Percentiles rank a stretch among this genome's conserved stretches.
Conservation (phyloP, 2,329 filamentous ascomycete genomes). For the Epicoccum sorghinum region DNA sequence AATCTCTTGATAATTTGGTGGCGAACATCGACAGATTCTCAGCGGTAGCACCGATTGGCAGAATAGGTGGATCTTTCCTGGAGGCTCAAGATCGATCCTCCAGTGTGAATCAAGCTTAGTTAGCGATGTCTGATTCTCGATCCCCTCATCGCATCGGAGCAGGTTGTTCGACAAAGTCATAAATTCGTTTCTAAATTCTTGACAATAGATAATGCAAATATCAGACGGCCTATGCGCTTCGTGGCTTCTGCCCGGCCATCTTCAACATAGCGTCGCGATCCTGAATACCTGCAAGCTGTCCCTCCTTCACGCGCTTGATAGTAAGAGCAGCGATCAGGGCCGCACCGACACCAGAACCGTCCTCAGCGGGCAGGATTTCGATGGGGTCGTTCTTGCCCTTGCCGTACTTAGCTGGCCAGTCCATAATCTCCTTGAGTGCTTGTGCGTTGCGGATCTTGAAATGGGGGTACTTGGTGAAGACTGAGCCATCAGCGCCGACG, state of each 20-base stretch:
- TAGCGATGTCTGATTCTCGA: background rate
- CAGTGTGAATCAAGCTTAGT: background rate
- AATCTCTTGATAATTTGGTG: background rate
- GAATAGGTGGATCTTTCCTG: background rate
- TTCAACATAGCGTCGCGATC: conserved; percentile 55
- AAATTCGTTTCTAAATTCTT: conserved; percentile 7
- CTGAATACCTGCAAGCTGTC: conserved; percentile 64
- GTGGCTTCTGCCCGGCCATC: conserved; percentile 25
- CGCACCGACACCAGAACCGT: conserved; percentile 95
- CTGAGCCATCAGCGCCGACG: conserved; percentile 94
- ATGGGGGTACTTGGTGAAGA: conserved; percentile 99
- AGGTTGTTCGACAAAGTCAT: background rate
- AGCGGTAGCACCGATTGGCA: background rate
- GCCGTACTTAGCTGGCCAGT: conserved; percentile 82
- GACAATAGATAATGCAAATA: background rate
- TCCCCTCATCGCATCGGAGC: conserved; percentile 1
- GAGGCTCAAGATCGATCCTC: background rate
- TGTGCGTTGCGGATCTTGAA: conserved; percentile 92
- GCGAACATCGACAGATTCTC: conserved; percentile 1
- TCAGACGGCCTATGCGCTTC: conserved; percentile 1
- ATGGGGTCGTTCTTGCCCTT: conserved; percentile 73
- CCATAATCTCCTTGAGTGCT: conserved; percentile 91
- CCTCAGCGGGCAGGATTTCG: conserved; percentile 86
- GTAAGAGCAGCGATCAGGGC: conserved; percentile 85
- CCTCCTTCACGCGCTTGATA: conserved; percentile 65